Evolutionary conservation across 371 early-diverging fungal species (phyloP).

Genomic region (Capillidium rhysosporum): DNA sequence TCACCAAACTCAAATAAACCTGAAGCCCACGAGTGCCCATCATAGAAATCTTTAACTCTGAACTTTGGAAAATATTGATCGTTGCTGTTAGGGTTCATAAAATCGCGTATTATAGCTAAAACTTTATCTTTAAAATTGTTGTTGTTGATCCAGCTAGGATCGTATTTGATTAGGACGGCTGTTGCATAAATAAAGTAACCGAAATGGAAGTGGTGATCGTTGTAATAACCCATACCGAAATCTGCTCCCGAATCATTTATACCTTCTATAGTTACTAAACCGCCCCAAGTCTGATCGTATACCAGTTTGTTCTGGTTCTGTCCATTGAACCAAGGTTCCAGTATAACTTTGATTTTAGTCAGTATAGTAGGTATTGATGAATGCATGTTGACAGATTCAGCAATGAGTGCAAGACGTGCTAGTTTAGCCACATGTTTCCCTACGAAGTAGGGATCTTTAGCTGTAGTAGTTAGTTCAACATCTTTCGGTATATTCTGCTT

Average conservation of each 20-base stretch:
- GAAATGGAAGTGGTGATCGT: conserved; percentile 67
- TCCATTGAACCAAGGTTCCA: conserved; percentile 32
- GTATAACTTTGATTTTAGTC: conserved; percentile 18
- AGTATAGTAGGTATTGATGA: conserved; percentile 18
- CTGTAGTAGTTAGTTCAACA: conserved; percentile 14
- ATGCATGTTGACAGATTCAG: conserved; percentile 20
- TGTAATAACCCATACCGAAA: conserved; percentile 33
- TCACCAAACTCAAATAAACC: conserved; percentile 38
- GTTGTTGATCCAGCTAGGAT: conserved; percentile 23
- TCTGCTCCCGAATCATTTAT: conserved; percentile 16
- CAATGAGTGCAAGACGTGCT: conserved; percentile 37
- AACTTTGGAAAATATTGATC: conserved; percentile 40
- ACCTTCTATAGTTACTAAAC: conserved; percentile 29
- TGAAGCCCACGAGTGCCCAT: conserved; percentile 63
- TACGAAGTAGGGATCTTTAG: conserved; percentile 37
- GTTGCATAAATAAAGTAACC: conserved; percentile 43
- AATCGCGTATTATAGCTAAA: conserved; percentile 38
- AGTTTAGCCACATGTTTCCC: conserved; percentile 48
- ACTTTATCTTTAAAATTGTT: conserved; percentile 17
- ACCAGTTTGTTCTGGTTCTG: conserved; percentile 24
- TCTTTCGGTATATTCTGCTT: conserved; percentile 21
- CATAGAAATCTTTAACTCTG: conserved; percentile 49
- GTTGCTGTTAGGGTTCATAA: conserved; percentile 28
- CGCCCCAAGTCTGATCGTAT: conserved; percentile 41
- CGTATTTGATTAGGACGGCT: conserved; percentile 38